Evolutionary conservation across 768 basidiomycete genomes (phyloP), one percentile per base, ranked within the genome.

Genomic region (Tricholoma matsutake): DNA sequence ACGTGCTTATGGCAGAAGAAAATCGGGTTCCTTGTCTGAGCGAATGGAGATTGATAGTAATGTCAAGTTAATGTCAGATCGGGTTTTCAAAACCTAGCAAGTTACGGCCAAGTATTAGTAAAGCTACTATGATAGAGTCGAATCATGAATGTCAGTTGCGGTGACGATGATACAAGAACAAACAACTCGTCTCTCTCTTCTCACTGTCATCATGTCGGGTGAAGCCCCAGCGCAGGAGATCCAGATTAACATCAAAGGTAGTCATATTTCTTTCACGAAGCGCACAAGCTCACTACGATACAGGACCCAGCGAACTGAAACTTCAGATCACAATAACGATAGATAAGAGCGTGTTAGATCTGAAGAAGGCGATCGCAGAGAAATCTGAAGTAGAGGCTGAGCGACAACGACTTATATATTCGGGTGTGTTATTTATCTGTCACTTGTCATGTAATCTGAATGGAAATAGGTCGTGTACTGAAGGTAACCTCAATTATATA

Each of bases 381-480:
- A 49, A 49, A 49, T 49, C 10, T 4, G 25, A 52, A 7, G 51
- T 52, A 7, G 51, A 52, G 9, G 51, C 51, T 9, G 29, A 31
- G 25, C 51, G 51, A 6, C 51, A 52, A 14, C 14, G 51, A 2
- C 51, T 52, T 29, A 52, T 52, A 2, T 52, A 52, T 3, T 31
- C 51, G 2, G 47, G 47, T 49, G 14, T 3, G 47, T 14, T 11
- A 14, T 28, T 49, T 9, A 1, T 13, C 7, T 6, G 5, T 49
- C n/a, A 25, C 29, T 52, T 25, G 29, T n/a, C 5, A n/a, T 16
- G 4, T n/a, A 4, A 31, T 28, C 16, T n/a, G 18, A 52, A 4
- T 52, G 31, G 51, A n/a, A 31, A 7, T 11, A 89, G 88, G 90
- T 11, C 83, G 87, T 64, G 89, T 92, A 14, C 72, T 92, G 65